Base-by-base conservation (phyloP, 768 basidiomycete genomes). In the Thelephora aurantiotincta region DNA sequence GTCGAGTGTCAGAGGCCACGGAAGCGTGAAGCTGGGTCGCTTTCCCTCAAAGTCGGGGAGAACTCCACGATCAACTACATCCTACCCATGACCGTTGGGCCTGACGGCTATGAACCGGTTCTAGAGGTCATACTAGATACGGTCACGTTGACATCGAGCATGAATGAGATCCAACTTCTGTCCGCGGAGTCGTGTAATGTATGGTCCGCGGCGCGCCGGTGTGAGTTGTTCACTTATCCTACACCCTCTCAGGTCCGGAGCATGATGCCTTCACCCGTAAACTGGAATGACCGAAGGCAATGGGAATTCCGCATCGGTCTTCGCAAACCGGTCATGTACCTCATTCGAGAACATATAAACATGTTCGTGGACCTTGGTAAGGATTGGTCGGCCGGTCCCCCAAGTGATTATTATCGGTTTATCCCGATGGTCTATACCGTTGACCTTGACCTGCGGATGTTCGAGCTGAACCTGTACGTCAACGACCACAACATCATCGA, bases 401-500 rank as follows among this genome's bases (percentile, higher is more conserved):
- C 82, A 0, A 77, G 73, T 33, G 82, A 90, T 58, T 86, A 81
- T 59, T 68, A 81, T 51, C 80, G 79, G 42, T 98, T 92, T 61
- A 70, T 91, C 18, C 93, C 94, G 0, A 89, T 75, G 61, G 58
- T 78, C 6, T 98, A 98, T 63, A 61, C 62, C 13, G 63, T 93
- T 52, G 70, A 82, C 44, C 53, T 96, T 43, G 71, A 78, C 48
- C 62, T 97, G 50, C 71, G 80, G 58, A 78, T 89, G 56, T 93
- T 80, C 62, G 73, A 77, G 50, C 59, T 94, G 44, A 82, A 84
- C 54, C 60, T 87, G 20, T 93, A 88, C 58, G 78, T 87, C 45
- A 98, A 98, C 58, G 94, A 98, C 62, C 90, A 91, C 58, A 98
- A 98, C 58, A 89, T 98, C 58, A 86, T 98, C 44, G 90, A 96